phyloP scores from a whole-genome alignment of 1,139 yeast genomes.

The Lodderomyces jiufengensis region DNA sequence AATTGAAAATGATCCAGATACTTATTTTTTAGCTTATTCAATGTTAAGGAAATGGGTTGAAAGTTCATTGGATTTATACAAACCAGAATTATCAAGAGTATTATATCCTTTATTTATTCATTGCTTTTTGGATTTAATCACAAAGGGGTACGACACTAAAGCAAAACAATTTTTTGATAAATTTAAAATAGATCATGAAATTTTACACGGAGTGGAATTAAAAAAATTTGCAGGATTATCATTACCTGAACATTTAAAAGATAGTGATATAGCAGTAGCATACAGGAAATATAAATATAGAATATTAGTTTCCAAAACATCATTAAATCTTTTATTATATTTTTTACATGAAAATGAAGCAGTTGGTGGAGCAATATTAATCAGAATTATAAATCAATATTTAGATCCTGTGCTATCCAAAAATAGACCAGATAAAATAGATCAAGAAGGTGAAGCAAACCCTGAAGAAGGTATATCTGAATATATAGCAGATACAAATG shows the following conservation, averaged over 20 bases:
- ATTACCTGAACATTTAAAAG: conserved; percentile 75
- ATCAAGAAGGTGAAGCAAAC: conserved; percentile 45
- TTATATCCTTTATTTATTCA: conserved; percentile 90
- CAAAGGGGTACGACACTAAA: conserved; percentile 53
- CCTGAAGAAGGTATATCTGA: conserved; percentile 68
- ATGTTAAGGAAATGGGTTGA: conserved; percentile 87
- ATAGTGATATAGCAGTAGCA: conserved; percentile 75
- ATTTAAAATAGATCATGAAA: conserved; percentile 68
- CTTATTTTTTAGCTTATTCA: conserved; percentile 73
- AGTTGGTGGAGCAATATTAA: conserved; percentile 84
- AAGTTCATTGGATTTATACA: conserved; percentile 84
- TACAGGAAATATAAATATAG: conserved; percentile 73
- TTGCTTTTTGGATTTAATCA: conserved; percentile 74
- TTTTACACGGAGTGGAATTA: conserved; percentile 78
- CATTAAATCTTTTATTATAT: conserved; percentile 77
- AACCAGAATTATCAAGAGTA: conserved; percentile 79
- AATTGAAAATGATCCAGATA: conserved; percentile 58
- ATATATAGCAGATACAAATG: conserved; percentile 45
- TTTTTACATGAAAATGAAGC: conserved; percentile 91
- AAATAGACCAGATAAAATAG: conserved; percentile 44
- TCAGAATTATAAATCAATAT: conserved; percentile 82
- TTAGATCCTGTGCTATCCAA: conserved; percentile 64
- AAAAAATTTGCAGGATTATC: conserved; percentile 69
- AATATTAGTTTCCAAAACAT: conserved; percentile 75
- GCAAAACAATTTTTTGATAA: conserved; percentile 76